Base-by-base conservation (phyloP, 441 rosid genomes). In the Brassica hybrid region DNA sequence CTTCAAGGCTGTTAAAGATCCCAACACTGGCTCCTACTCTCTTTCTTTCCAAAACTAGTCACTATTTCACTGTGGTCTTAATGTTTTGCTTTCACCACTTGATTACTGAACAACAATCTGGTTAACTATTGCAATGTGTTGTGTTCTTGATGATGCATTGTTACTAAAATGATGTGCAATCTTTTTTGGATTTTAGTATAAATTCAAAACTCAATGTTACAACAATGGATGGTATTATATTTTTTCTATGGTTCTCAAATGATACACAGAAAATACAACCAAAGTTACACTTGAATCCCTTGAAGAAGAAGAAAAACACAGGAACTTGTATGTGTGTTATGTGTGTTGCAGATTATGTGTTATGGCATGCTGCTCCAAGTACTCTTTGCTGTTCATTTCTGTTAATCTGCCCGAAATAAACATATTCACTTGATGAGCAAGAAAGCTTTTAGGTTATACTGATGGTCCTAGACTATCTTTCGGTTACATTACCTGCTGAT, bases 1-100 rank as follows among this genome's bases (percentile, higher is more conserved):
- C 88, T 94, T 96, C 91, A 90, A 96, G 81, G 89, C 97, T 70
- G 94, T 94, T 66, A 81, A 92, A 85, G 98, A 96, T 86, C 98
- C 99, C 67, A 96, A 91, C 81, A 90, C 94, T 7, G 97, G 98
- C 60, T 88, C 98, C 11, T 95, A 95, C 83, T 93, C 98, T 13
- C 30, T 95, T 74, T 91, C 95, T 7, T 90, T 91, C 88, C 96
- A 93, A 50, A 85, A 36, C 58, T 75, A 67, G 74, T 34, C 65
- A 19, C 54, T 32, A 11, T 17, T 10, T 67, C 48, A 10, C 25
- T 34, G 54, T 65, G 61, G 52, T 56, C 60, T 54, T 54, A 13
- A 71, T 71, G 61, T 73, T 58, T 62, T 73, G 62, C 7, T 25
- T 73, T 59, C 54, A 64, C 72, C 62, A 38, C 67, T 67, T 34